These are phyloP conservation scores for Wickerhamomyces rabaulensis DNA, from an alignment of 805 yeast genomes.

Conservation along the genomic window DNA sequence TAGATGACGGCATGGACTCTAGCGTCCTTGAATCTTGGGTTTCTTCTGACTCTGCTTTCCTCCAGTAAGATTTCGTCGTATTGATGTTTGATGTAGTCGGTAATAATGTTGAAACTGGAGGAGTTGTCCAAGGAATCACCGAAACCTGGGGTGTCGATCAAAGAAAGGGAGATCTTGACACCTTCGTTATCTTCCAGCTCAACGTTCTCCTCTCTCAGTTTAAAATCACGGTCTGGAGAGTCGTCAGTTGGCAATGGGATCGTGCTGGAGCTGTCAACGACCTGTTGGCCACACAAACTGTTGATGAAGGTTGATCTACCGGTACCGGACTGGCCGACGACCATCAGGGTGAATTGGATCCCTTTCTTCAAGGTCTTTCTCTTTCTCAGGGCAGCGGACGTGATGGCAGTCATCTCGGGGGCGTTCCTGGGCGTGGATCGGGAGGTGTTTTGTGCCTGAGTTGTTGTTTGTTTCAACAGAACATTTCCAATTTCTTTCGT, in stretches of 20 bases:
- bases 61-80: conserved; percentile 79
- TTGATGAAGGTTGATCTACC: conserved; percentile 93
- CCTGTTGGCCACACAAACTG: conserved; percentile 84
- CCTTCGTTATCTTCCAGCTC: conserved; percentile 85
- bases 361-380: conserved; percentile 79
- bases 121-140: conserved; percentile 71
- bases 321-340: conserved; percentile 80
- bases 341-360: conserved; percentile 80
- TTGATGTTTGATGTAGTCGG: conserved; percentile 77
- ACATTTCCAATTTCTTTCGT: background rate
- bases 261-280: conserved; percentile 68
- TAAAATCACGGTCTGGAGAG: conserved; percentile 46
- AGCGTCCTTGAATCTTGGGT: conserved; percentile 80
- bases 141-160: conserved; percentile 82
- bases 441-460: background rate
- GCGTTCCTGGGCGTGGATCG: background rate
- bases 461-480: background rate
- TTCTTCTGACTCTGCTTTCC: conserved; percentile 76
- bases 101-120: conserved; percentile 59
- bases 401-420: conserved; percentile 37
- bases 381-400: conserved; percentile 58
- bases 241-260: conserved; percentile 48
- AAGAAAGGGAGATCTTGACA: conserved; percentile 67
- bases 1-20: conserved; percentile 74
- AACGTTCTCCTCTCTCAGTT: conserved; percentile 72